phyloP scores from a whole-genome alignment of 2,329 filamentous ascomycete species.

The Fusarium sp. region DNA sequence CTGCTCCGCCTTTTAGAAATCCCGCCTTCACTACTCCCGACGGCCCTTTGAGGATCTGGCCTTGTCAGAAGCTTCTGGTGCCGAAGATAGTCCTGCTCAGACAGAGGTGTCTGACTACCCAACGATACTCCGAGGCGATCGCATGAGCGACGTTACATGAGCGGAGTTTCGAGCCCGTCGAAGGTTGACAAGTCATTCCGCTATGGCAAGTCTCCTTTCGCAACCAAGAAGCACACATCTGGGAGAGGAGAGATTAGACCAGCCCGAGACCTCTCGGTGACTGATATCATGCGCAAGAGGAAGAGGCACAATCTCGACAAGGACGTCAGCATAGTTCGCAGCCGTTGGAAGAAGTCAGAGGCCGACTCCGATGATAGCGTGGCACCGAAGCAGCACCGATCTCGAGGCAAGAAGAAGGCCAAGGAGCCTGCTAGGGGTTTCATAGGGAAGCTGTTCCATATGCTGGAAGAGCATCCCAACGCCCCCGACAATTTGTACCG shows the following conservation, averaged over 20 bases:
- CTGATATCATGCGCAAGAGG: slow-evolving; percentile 65
- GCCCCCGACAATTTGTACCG: slow-evolving; percentile 69
- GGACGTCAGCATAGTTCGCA: slow-evolving; percentile 63
- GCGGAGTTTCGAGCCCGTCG: slow-evolving; percentile 58
- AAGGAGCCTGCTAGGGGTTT: slow-evolving; percentile 39
- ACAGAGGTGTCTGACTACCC: slow-evolving; percentile 67
- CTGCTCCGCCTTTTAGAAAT: slow-evolving; percentile 69
- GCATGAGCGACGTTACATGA: slow-evolving; percentile 57
- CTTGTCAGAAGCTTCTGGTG: slow-evolving; percentile 67
- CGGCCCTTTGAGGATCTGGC: slow-evolving; percentile 66
- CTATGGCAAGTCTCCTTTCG: slow-evolving; percentile 54
- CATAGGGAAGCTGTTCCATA: slow-evolving; percentile 61
- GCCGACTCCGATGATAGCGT: slow-evolving; percentile 60
- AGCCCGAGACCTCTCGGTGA: slow-evolving; percentile 52
- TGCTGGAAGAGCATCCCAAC: slow-evolving; percentile 68
- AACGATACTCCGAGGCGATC: slow-evolving; percentile 64
- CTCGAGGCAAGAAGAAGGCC: slow-evolving; percentile 41
- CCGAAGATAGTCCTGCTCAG: slow-evolving; percentile 70
- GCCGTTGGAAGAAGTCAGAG: slow-evolving; percentile 60
- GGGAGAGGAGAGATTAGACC: slow-evolving; percentile 75
- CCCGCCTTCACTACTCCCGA: slow-evolving; percentile 73
- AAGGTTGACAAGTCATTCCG: slow-evolving; percentile 61
- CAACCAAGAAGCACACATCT: slow-evolving; percentile 58
- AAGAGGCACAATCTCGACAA: slow-evolving; percentile 64
- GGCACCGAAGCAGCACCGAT: slow-evolving; percentile 34